Conservation (phyloP, 2,329 filamentous ascomycete genomes). For the Trichothecium sympodiale region DNA sequence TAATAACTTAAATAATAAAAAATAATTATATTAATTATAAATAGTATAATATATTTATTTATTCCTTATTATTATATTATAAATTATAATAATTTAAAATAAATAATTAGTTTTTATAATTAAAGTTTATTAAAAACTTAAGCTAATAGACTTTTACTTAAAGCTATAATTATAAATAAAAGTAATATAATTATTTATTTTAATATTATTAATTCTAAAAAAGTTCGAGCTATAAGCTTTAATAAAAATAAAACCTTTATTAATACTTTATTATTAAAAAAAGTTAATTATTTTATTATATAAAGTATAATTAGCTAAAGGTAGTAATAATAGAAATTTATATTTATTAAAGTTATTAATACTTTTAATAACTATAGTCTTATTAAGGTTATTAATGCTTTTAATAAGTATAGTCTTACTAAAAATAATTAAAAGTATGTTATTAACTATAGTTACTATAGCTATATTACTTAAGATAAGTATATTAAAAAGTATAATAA, state of each 20-base stretch:
- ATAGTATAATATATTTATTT: slow-evolving; percentile 2
- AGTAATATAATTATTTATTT: too few species aligned
- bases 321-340: neutral
- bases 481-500: too few species aligned
- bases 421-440: too few species aligned
- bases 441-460: slow-evolving; percentile 2
- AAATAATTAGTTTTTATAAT: slow-evolving; percentile 2
- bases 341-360: neutral
- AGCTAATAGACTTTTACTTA: too few species aligned
- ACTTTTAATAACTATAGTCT: neutral
- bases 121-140: too few species aligned
- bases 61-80: slow-evolving; percentile 1
- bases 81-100: slow-evolving; percentile 2
- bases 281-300: slow-evolving; percentile 5
- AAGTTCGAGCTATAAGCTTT: too few species aligned
- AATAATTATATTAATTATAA: slow-evolving; percentile 1
- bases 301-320: neutral
- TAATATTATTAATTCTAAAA: too few species aligned
- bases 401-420: too few species aligned
- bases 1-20: slow-evolving; percentile 1
- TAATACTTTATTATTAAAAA: too few species aligned
- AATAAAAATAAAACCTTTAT: too few species aligned
- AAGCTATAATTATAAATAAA: too few species aligned
- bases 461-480: slow-evolving; percentile 4
- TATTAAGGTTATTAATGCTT: too few species aligned